These are phyloP conservation scores for Paralagenidium karlingii DNA, from an alignment of 352 stramenopile species.

Conservation along the genomic window DNA sequence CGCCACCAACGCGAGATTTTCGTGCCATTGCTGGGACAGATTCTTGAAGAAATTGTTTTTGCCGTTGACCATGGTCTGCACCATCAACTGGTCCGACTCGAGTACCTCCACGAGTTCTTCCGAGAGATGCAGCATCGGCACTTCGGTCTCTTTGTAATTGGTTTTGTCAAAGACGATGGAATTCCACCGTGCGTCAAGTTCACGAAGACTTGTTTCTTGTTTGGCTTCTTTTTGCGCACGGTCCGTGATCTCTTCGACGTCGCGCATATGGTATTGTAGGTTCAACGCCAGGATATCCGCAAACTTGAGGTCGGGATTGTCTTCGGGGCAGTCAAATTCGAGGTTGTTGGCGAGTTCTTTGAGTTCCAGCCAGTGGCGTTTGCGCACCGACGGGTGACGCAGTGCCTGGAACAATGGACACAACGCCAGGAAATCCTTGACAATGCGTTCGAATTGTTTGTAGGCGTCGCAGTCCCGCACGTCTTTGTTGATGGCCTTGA, in stretches of 20 bases:
- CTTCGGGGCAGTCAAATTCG: conserved; percentile 45
- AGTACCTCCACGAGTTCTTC: conserved; percentile 93
- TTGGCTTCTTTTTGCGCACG: conserved; percentile 86
- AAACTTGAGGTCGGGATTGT: conserved; percentile 57
- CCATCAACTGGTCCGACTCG: conserved; percentile 89
- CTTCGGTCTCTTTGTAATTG: conserved; percentile 76
- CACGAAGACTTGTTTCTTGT: conserved; percentile 71
- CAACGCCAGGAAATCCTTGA: conserved; percentile 63
- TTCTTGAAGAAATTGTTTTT: conserved; percentile 59
- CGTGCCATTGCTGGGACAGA: conserved; percentile 37
- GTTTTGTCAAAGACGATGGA: conserved; percentile 65
- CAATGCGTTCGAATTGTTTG: conserved; percentile 67
- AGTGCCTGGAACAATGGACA: conserved; percentile 72
- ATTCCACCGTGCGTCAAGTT: conserved; percentile 71
- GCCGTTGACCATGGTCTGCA: conserved; percentile 87
- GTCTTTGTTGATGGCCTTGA: conserved; percentile 84
- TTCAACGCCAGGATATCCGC: conserved; percentile 72
- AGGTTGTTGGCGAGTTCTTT: conserved; percentile 10
- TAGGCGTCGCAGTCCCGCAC: conserved; percentile 88
- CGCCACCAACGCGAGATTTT: conserved; percentile 46
- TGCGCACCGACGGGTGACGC: conserved; percentile 59
- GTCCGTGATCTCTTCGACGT: conserved; percentile 88
- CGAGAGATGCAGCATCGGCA: conserved; percentile 73
- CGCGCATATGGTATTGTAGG: conserved; percentile 59
- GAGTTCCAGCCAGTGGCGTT: conserved; percentile 61